Base-by-base conservation (phyloP, 2,329 filamentous ascomycete genomes). In the Lachnellula hyalina region DNA sequence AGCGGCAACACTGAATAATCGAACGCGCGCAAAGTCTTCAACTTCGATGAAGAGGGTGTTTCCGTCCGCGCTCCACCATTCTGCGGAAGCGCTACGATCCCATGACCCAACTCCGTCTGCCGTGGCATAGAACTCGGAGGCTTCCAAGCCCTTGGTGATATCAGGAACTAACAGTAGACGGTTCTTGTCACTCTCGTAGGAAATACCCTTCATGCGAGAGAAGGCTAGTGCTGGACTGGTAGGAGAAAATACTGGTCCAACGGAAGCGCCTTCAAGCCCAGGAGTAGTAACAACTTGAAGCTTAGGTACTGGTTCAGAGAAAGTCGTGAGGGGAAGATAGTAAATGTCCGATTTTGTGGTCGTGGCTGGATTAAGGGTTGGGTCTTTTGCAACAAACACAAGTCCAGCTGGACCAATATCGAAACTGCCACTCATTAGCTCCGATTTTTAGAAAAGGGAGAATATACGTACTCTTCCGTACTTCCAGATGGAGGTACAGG, bases 181-280 rank as follows among this genome's bases (percentile, higher is more conserved):
- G 45, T 85, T 80, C 70, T 87, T 86, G 72, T 96, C 90, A 14
- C 86, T 81, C 70, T 96, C 90, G 67, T 96, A 95, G 53, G 86
- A 82, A 49, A 82, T 77, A 47, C 79, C 78, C 56, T 80, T 79
- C 89, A 93, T 94, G 58, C 87, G 84, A 41, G 89, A 76, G 68
- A 95, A 96, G 1, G 83, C 89, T 21, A 92, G 74, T 57, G 80
- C 78, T 34, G 75, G 78, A 8, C 90, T 87, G 62, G 85, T 78
- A 2, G 82, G 82, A 3, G 89, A 91, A 72, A 95, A 95, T 0
- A 80, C 77, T 0, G 90, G 89, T 1, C 23, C 40, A 4, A 48
- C 47, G 1, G 62, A 66, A 34, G 59, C 59, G 17, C 63, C 63
- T 45, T 63, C 55, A n/a, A 65, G 53, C 5, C 49, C 46, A 4